phyloP scores from a whole-genome alignment of 2,329 filamentous ascomycete genomes.

The Cercospora zeina region DNA sequence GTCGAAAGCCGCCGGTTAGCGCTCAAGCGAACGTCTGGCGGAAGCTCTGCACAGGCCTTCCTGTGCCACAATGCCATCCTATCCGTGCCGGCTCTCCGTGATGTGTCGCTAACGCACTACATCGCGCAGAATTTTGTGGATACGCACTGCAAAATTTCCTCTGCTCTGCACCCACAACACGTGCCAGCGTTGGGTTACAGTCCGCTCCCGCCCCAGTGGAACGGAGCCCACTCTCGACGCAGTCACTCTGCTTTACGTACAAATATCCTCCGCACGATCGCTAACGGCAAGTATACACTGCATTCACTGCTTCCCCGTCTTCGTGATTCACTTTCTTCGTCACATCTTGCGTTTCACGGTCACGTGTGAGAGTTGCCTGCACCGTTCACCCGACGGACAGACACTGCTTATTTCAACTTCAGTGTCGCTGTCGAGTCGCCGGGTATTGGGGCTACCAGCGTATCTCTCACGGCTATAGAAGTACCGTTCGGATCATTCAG shows the following conservation, averaged over 20 bases:
- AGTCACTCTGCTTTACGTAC: slow-evolving; percentile 13
- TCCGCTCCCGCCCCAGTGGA: slow-evolving; percentile 5
- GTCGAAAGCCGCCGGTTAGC: slow-evolving; percentile 15
- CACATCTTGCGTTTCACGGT: slow-evolving; percentile 15
- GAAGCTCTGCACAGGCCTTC: slow-evolving; percentile 6
- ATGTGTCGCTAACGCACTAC: slow-evolving; percentile 3
- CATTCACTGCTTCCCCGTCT: not conserved
- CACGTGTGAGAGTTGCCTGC: slow-evolving; percentile 6
- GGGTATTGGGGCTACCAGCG: not conserved
- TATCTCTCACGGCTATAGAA: not conserved
- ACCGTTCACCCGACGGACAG: slow-evolving; percentile 10
- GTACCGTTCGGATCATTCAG: not conserved
- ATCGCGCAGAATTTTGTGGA: slow-evolving; percentile 15
- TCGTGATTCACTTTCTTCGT: slow-evolving; percentile 7
- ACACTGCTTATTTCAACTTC: slow-evolving; percentile 14
- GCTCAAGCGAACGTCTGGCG: slow-evolving; percentile 7
- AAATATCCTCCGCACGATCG: slow-evolving; percentile 9
- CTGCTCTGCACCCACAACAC: slow-evolving; percentile 21
- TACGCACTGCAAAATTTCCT: slow-evolving; percentile 14
- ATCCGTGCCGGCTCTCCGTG: slow-evolving; percentile 8
- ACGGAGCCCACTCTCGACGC: slow-evolving; percentile 4
- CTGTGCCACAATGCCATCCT: slow-evolving; percentile 6
- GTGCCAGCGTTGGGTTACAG: slow-evolving; percentile 19
- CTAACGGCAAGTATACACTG: slow-evolving; percentile 22
- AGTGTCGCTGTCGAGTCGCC: slow-evolving; percentile 2